These are phyloP conservation scores for Pharnaceum exiguum DNA, from an alignment of 148 eudicot species.

Conservation along the genomic window DNA sequence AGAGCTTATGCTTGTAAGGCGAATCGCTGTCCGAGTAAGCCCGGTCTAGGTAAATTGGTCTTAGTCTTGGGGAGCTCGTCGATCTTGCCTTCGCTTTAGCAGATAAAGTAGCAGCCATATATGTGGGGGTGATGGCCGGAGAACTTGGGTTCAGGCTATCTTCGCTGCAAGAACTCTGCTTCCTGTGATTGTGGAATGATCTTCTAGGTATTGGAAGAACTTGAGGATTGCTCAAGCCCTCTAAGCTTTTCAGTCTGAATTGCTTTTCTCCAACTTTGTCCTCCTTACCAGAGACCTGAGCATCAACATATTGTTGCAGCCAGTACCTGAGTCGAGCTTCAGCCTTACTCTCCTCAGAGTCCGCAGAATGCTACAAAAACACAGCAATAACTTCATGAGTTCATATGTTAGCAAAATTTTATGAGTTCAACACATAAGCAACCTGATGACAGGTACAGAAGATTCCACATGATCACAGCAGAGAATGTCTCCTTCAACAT, in stretches of 20 bases:
- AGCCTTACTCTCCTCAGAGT: slow-evolving; percentile 41
- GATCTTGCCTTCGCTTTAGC: slow-evolving; percentile 62
- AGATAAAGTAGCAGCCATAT: slow-evolving; percentile 80
- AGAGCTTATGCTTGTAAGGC: slow-evolving; percentile 57
- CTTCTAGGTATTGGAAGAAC: slow-evolving; percentile 26
- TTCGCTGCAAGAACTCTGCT: slow-evolving; percentile 39
- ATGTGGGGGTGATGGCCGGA: slow-evolving; percentile 42
- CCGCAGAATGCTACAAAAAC: slow-evolving; percentile 48
- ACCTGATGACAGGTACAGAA: too few relatives aligned
- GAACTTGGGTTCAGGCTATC: slow-evolving; percentile 29
- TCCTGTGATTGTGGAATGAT: slow-evolving; percentile 47
- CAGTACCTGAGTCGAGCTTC: slow-evolving; percentile 45
- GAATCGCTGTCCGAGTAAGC: slow-evolving; percentile 51
- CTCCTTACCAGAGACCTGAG: slow-evolving; percentile 36
- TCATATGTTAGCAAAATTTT: too few relatives aligned
- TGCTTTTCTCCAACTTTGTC: slow-evolving; percentile 27
- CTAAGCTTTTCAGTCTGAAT: slow-evolving; percentile 16
- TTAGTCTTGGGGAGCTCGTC: slow-evolving; percentile 52
- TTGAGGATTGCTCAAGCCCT: slow-evolving; percentile 11
- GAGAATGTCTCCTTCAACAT: too few relatives aligned
- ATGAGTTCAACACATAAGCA: too few relatives aligned
- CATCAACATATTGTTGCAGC: slow-evolving; percentile 61
- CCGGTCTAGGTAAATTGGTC: slow-evolving; percentile 31
- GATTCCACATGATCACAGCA: too few relatives aligned
- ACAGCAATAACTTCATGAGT: too few relatives aligned